Base-by-base conservation (phyloP, 352 stramenopile species). In the Saprolegnia parasitica region DNA sequence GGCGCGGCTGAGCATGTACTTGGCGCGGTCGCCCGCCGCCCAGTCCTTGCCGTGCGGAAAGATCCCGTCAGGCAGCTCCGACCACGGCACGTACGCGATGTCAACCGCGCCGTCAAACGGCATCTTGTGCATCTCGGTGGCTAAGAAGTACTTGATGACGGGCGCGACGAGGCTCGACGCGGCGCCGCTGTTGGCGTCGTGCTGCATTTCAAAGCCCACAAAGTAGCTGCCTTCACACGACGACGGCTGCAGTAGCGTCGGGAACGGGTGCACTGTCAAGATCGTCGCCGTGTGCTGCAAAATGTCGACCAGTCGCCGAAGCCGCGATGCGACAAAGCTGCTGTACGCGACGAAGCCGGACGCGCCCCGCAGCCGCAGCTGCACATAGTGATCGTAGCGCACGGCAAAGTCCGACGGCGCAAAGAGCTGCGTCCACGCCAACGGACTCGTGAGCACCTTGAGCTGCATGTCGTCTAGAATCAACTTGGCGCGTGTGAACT, bases 341-440 rank as follows among this genome's bases (percentile, higher is more conserved):
- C 80, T 77, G 79, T 83, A 91, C 68, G 89, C 80, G 35, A 66
- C 0, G 8, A 52, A 16, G 13, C 32, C 58, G 8, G 20, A 23
- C n/a, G 76, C 60, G 13, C 82, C 80, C 11, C 72, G 47, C 23
- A 95, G 29, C 61, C 90, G 76, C n/a, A 94, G 72, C 9, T 83
- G 76, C 20, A 95, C 57, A 66, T 94, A 88, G 73, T 94, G 81
- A 56, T 95, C 86, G 65, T 96, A 96, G 57, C 81, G 86, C 40
- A 95, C 81, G 15, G 91, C 63, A 58, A 93, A 87, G 72, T 96
- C 85, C 4, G 83, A 87, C 18, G 80, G 79, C 21, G 77, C 68
- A 57, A 94, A 92, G 13, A 96, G 81, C 71, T 86, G 81, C 26
- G 83, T 81, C 85, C 84, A 95, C n/a, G 87, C 81, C 1, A 79